Evolutionary conservation across 2,329 filamentous ascomycete species (phyloP), one percentile per base, ranked within the genome.

Genomic region (Triangularia setosa): DNA sequence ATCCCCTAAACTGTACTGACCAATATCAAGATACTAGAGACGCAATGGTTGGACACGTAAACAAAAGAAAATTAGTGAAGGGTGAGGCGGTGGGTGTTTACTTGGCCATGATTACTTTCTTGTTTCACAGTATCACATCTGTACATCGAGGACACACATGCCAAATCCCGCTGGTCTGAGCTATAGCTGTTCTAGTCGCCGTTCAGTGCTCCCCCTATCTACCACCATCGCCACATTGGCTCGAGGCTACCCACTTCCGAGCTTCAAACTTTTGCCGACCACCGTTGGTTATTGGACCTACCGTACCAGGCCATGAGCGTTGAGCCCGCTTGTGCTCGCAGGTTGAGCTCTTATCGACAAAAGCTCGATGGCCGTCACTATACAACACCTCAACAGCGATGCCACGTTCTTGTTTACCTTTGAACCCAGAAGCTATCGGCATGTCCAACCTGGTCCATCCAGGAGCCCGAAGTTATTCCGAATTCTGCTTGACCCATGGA

Each of bases 401-500:
- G 82, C 86, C 35, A 87, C 85, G 2, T 90, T 90, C 73, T 80
- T 90, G 35, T 79, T 90, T 54, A 84, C 83, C 27, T 88, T 90
- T 71, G 79, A 83, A 63, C 84, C 85, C 30, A 76, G 83, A 27
- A 76, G 79, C n/a, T 76, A 40, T 16, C 18, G 14, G 24, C n/a
- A 35, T n/a, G 12, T 79, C 57, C 73, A 79, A 62, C 69, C 75
- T 53, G 69, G 75, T 21, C 75, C 75, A 59, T 64, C 70, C 62
- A 60, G 73, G 60, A 77, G 77, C 28, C 79, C 80, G 12, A 79
- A 79, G 59, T 81, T 83, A 3, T 92, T 89, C 74, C 87, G 84
- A 16, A 83, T 93, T 61, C 81, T 93, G 48, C 76, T 92, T 59
- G 90, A 93, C 73, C 90, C 90, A 3, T 92, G 89, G 87, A 80